phyloP scores from a whole-genome alignment of 2,329 filamentous ascomycete genomes.

The Byssochlamys sp. region DNA sequence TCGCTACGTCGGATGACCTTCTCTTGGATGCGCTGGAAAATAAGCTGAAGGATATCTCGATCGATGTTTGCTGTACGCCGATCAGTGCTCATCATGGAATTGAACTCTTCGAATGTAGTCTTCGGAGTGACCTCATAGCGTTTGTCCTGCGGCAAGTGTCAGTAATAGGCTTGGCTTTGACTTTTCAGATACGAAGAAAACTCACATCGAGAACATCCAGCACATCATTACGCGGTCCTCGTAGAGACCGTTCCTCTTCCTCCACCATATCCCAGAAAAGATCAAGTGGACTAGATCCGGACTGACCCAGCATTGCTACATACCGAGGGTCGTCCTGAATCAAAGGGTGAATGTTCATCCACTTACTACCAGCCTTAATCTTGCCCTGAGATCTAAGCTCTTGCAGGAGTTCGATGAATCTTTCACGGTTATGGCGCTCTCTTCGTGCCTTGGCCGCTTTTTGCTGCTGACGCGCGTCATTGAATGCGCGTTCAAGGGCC shows the following conservation, averaged over 20 bases:
- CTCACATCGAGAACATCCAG: conserved; percentile 79
- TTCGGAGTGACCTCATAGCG: conserved; percentile 80
- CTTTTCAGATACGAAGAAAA: conserved; percentile 9
- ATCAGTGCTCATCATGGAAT: conserved; percentile 71
- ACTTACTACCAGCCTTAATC: conserved; percentile 83
- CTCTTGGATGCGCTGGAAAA: conserved; percentile 80
- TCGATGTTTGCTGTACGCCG: conserved; percentile 80
- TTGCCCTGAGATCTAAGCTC: conserved; percentile 66
- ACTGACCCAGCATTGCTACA: conserved; percentile 68
- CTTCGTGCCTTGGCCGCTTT: conserved; percentile 70
- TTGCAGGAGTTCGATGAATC: conserved; percentile 62
- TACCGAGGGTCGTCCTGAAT: conserved; percentile 78
- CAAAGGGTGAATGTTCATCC: conserved; percentile 67
- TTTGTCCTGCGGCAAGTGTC: conserved; percentile 56
- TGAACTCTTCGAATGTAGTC: conserved; percentile 82
- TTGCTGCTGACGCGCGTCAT: conserved; percentile 78
- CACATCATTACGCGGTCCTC: conserved; percentile 70
- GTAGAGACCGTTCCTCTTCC: conserved; percentile 80
- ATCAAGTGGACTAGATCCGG: conserved; percentile 76
- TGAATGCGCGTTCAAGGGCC: conserved; percentile 77
- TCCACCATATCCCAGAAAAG: conserved; percentile 94
- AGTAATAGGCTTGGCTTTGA: conserved; percentile 17
- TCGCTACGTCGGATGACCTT: conserved; percentile 74
- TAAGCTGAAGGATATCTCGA: conserved; percentile 64
- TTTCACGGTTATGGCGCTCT: conserved; percentile 79